Evolutionary conservation across 2,329 filamentous ascomycete species (phyloP).

Genomic region (Fusarium redolens): DNA sequence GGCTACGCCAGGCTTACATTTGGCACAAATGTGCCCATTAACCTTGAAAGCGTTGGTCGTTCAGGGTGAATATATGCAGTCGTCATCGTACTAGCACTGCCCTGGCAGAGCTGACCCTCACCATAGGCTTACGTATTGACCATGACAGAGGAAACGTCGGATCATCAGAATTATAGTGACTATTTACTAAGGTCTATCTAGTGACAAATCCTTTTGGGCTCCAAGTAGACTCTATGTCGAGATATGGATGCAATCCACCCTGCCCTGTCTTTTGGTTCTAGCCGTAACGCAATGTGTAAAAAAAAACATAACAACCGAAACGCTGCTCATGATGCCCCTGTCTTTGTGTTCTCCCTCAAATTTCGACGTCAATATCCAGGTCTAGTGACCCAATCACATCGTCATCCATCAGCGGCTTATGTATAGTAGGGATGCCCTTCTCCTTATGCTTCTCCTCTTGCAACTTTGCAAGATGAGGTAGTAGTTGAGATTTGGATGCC

Average conservation of each 20-base stretch:
- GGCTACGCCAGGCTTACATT: background rate
- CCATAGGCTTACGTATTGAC: background rate
- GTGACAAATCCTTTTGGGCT: background rate
- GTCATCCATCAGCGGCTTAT: conserved; percentile 86
- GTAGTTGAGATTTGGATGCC: conserved; percentile 55
- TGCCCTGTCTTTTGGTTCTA: conserved; percentile 19
- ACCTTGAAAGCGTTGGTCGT: background rate
- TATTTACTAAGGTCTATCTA: conserved; percentile 17
- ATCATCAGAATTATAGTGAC: conserved; percentile 1
- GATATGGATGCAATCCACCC: conserved; percentile 15
- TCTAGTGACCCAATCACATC: conserved; percentile 92
- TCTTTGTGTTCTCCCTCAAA: conserved; percentile 58
- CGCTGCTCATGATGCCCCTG: conserved; percentile 16
- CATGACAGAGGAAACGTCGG: background rate
- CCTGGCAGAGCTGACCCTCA: background rate
- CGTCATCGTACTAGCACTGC: background rate
- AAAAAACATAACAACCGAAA: conserved; percentile 1
- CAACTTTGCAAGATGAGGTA: conserved; percentile 65
- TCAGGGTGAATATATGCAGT: background rate
- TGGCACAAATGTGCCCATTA: background rate
- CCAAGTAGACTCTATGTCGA: background rate
- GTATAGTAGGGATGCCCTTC: conserved; percentile 74
- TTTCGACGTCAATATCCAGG: conserved; percentile 91
- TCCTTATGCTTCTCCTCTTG: conserved; percentile 64
- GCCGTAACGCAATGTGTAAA: background rate